Evolutionary conservation across 2,329 filamentous ascomycete species (phyloP).

Genomic region (Ceratocystiopsis brevicomis): DNA sequence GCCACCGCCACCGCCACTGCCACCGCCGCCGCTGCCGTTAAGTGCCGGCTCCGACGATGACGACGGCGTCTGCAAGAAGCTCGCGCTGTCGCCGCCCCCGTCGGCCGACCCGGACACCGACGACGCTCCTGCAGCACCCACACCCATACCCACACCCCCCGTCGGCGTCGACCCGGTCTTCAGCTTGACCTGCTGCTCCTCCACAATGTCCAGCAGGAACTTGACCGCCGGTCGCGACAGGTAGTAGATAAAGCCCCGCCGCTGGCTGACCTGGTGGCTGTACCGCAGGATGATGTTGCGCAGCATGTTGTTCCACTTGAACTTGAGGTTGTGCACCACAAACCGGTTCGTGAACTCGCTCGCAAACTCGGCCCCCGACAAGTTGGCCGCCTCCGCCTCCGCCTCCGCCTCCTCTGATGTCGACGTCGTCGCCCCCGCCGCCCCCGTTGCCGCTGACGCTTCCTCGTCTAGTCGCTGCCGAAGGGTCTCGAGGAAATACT

Average conservation of each 20-base stretch:
- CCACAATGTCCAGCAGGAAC: constrained; percentile 93
- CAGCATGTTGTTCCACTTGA: constrained; percentile 96
- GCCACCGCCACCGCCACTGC: background rate
- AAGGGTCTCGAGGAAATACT: constrained; percentile 39
- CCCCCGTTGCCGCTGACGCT: constrained; percentile 9
- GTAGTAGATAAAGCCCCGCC: constrained; percentile 93
- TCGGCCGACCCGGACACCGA: no score
- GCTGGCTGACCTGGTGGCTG: constrained; percentile 90
- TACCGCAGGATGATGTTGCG: constrained; percentile 94
- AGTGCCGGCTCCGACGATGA: no score
- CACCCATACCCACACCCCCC: no score
- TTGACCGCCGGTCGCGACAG: constrained; percentile 90
- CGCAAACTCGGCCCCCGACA: constrained; percentile 56
- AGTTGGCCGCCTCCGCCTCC: background rate
- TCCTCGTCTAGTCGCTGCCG: constrained; percentile 27
- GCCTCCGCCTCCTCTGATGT: background rate
- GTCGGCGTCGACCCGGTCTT: constrained; percentile 20
- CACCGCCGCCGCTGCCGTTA: background rate
- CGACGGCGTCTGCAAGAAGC: no score
- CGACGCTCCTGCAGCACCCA: no score
- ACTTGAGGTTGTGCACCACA: constrained; percentile 89
- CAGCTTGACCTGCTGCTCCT: constrained; percentile 75
- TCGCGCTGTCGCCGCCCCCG: no score
- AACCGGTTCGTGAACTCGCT: constrained; percentile 97
- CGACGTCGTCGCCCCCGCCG: background rate